Evolutionary conservation across 176 grass and related monocot species (phyloP), one percentile per base, ranked within the genome.

Genomic region (Oryza nivara): DNA sequence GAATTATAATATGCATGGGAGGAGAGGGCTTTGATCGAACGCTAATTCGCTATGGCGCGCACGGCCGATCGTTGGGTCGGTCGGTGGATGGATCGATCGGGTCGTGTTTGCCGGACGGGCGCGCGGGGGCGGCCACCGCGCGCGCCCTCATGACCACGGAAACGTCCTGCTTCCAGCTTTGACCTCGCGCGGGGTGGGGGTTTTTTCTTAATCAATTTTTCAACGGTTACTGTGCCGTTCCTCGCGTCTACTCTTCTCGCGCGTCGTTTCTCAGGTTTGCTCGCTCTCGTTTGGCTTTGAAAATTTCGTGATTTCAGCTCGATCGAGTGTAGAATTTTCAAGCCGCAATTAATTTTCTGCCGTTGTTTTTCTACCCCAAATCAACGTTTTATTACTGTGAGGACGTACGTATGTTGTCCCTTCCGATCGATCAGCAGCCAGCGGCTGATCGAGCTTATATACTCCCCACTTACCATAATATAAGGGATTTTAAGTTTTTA

Each of bases 101-200:
- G 63, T 14, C 64, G 65, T 43, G 68, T 75, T 70, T 80, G 75
- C 74, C 79, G 71, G 52, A 75, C 84, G 68, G 70, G 38, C 71
- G 83, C 82, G 30, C 30, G 30, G 30, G 30, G 72, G 73, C 49
- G 82, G 87, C 77, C 72, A 72, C 78, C 70, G 73, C 77, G 70
- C 74, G 83, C 63, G 22, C 80, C 2, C 30, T 32, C 30, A 32
- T 74, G 81, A 91, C 85, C 89, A 80, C 52, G 81, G 71, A 84
- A 84, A 76, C 20, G 54, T 84, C 84, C 89, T 71, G 25, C 64
- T 20, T 4, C 30, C 51, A 22, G 64, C 76, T 88, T 84, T 91
- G 89, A 88, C 85, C 30, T 68, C 13, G 1, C 8, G 16, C 5
- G 5, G 30, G 5, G 30, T 1, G 2, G 2, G 30, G 30, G 30